Conservation (phyloP, 441 rosid genomes). For the Mallotus repandus region DNA sequence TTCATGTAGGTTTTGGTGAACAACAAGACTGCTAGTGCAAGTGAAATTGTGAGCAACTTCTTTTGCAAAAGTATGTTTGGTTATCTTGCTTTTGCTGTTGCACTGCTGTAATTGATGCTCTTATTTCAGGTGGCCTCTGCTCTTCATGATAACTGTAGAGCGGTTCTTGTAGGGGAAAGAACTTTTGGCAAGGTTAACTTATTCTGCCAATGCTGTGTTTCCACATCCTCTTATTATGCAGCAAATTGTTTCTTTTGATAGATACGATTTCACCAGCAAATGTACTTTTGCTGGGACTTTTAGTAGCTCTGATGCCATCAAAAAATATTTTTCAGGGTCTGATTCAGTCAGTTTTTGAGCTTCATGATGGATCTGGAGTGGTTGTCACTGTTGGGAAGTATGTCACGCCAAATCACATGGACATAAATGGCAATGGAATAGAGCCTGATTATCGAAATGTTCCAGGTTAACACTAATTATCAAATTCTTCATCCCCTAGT, state of each 20-base stretch:
- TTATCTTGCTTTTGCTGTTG: not conserved
- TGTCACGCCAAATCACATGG: slow-evolving; percentile 85
- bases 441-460: slow-evolving; percentile 66
- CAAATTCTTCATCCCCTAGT: not conserved
- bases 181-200: slow-evolving; percentile 81
- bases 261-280: not conserved
- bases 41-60: slow-evolving; percentile 75
- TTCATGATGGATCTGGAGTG: slow-evolving; percentile 89
- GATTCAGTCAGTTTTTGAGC: slow-evolving; percentile 86
- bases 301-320: slow-evolving; percentile 2
- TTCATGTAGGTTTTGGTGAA: slow-evolving; percentile 77
- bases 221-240: not conserved
- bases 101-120: slow-evolving; percentile 14
- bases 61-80: slow-evolving; percentile 6
- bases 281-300: not conserved
- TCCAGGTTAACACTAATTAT: slow-evolving; percentile 53
- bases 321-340: slow-evolving; percentile 50
- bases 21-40: slow-evolving; percentile 87
- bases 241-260: not conserved
- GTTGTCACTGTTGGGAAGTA: slow-evolving; percentile 85
- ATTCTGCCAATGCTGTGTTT: slow-evolving; percentile 1
- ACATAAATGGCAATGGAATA: slow-evolving; percentile 91
- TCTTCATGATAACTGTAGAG: slow-evolving; percentile 74
- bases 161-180: slow-evolving; percentile 87
- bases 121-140: slow-evolving; percentile 89